Evolutionary conservation across 495 filamentous ascomycete genomes (phyloP), one percentile per base, ranked within the genome.

Genomic region (Aspergillus conjunctus): DNA sequence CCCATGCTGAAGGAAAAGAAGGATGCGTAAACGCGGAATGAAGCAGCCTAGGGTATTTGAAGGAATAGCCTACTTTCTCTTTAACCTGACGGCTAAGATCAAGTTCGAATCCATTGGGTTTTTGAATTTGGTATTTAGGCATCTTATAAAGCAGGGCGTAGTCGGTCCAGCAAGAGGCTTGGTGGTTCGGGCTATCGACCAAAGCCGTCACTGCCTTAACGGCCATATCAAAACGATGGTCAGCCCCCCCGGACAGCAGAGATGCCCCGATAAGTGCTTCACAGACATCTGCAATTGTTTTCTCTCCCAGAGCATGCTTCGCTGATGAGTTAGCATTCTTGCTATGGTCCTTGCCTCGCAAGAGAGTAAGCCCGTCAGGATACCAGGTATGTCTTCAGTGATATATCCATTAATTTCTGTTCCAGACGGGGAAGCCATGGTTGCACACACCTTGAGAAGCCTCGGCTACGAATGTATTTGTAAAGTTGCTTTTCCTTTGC

Each of bases 281-380:
- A 59, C 91, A 96, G 18, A 98, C 93, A 76, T 98, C 94, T n/a
- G 94, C 94, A 69, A 97, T 89, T 4, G 91, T 87, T 74, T 98
- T 98, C 68, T 96, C 90, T 3, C 85, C 89, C 7, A 98, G 83
- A 0, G 75, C 68, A 66, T 97, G 93, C 20, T 76, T 81, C 21
- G 72, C 69, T 58, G 83, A 76, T 7, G 77, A 80, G 21, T 73
- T 71, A 21, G 80, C 78, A 56, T 78, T 83, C 17, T 81, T 87
- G 5, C 78, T 79, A 20, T 75, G 71, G 15, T 85, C 82, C 56
- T 87, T 88, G 7, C 88, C 88, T 54, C 81, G 69, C 1, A 88
- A 73, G 20, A 89, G 76, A 41, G 76, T 82, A 54, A 95, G 77
- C 2, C 90, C 90, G 59, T 89, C 82, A 0, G 92, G 92, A 66